These are phyloP conservation scores for Yamadazyma endophytica DNA, from an alignment of 805 yeast species.

Conservation along the genomic window DNA sequence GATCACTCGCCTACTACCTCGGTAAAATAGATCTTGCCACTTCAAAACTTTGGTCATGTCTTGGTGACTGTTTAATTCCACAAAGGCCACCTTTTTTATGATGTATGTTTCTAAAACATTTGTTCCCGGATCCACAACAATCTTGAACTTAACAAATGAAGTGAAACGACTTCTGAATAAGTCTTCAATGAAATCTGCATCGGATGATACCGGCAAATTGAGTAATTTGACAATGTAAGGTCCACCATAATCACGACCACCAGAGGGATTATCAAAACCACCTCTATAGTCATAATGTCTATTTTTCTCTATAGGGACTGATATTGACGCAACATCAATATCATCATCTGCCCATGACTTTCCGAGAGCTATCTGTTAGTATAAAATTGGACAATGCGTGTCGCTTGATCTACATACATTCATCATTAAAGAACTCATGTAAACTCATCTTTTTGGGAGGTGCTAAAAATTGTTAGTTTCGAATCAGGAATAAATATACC, in stretches of 20 bases:
- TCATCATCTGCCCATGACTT: constrained; percentile 48
- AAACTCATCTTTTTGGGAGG: constrained; percentile 46
- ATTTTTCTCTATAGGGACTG: constrained; percentile 38
- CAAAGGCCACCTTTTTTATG: constrained; percentile 58
- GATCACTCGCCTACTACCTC: constrained; percentile 33
- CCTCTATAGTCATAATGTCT: constrained; percentile 10
- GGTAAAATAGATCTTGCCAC: constrained; percentile 57
- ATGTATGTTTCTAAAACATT: constrained; percentile 31
- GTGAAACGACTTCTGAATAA: constrained; percentile 62
- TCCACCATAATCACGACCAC: constrained; percentile 33
- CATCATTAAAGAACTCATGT: constrained; percentile 42
- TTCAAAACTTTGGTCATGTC: constrained; percentile 57
- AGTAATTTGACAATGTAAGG: constrained; percentile 65
- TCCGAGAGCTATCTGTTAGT: constrained; percentile 34
- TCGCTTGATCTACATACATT: constrained; percentile 45
- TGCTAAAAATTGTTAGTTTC: constrained; percentile 14
- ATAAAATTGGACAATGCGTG: constrained; percentile 3
- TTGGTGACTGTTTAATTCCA: constrained; percentile 47
- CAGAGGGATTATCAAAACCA: constrained; percentile 1
- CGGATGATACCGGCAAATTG: constrained; percentile 54
- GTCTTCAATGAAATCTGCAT: constrained; percentile 50
- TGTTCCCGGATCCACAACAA: constrained; percentile 50
- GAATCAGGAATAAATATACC: no score
- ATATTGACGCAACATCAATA: constrained; percentile 40
- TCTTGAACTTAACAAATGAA: constrained; percentile 52